phyloP scores from a whole-genome alignment of 2,329 filamentous ascomycete species.

The Sphaerulina musiva region DNA sequence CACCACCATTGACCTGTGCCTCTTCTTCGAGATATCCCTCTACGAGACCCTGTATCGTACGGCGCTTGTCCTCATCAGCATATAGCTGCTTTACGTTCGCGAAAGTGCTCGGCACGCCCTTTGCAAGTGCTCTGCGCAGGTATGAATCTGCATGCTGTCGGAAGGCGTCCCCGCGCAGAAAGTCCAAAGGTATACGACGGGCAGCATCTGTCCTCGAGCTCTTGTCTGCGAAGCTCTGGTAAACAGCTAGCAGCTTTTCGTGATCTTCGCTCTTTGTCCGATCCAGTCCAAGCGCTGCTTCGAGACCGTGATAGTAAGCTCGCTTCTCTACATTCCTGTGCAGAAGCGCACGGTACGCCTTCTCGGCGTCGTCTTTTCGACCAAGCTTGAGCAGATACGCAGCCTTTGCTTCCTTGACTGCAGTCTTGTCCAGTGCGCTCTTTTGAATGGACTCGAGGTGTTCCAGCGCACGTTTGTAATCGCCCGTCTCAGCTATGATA shows the following conservation, averaged over 20 bases:
- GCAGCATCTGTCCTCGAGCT: conserved; percentile 78
- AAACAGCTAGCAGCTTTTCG: conserved; percentile 69
- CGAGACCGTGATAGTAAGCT: conserved; percentile 73
- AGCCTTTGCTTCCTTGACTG: conserved; percentile 77
- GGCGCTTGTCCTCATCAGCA: conserved; percentile 66
- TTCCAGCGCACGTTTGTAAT: conserved; percentile 74
- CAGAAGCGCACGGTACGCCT: conserved; percentile 72
- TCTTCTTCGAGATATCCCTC: conserved; percentile 61
- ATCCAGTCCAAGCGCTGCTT: conserved; percentile 60
- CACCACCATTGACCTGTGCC: conserved; percentile 26
- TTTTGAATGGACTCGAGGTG: conserved; percentile 75
- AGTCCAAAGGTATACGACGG: conserved; percentile 79
- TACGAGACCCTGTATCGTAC: conserved; percentile 67
- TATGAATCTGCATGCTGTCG: conserved; percentile 70
- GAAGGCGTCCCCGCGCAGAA: conserved; percentile 78
- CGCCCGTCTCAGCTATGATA: conserved; percentile 84
- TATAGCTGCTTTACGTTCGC: conserved; percentile 95
- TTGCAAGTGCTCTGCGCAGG: conserved; percentile 75
- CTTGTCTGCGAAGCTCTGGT: conserved; percentile 73
- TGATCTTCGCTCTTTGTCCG: conserved; percentile 56
- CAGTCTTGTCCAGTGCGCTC: conserved; percentile 72
- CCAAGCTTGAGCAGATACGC: conserved; percentile 75
- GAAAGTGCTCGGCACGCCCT: conserved; percentile 92
- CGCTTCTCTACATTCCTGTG: conserved; percentile 85
- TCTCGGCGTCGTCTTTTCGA: conserved; percentile 70